Percentiles rank a stretch among this genome's conserved stretches.
Conservation (phyloP, 2,329 filamentous ascomycete species). For the Aspergillus persii region DNA sequence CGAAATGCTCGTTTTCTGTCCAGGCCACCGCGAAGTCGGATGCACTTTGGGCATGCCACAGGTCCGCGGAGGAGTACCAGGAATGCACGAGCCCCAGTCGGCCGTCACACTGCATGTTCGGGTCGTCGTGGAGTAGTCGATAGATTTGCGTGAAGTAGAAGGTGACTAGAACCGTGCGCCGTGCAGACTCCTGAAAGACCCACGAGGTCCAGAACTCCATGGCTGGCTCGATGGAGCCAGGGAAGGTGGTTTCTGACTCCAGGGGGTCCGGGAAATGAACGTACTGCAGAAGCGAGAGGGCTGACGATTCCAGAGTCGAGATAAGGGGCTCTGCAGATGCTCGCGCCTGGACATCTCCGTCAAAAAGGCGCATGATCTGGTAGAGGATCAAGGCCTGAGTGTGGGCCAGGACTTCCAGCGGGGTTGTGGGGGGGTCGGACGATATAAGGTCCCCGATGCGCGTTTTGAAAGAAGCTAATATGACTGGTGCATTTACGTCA, state of each 20-base stretch:
- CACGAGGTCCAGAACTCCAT: conserved; percentile 52
- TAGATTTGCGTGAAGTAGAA: conserved; percentile 44
- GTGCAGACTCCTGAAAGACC: conserved; percentile 54
- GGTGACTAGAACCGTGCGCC: conserved; percentile 51
- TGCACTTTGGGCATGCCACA: conserved; percentile 27
- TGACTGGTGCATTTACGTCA: conserved; percentile 46
- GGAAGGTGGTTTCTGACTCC: conserved; percentile 1
- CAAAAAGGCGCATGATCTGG: conserved; percentile 52
- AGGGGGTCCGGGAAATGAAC: conserved; percentile 19
- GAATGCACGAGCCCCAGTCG: conserved; percentile 26
- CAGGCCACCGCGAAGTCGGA: conserved; percentile 31
- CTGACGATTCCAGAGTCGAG: conserved; percentile 22
- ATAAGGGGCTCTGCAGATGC: conserved; percentile 39
- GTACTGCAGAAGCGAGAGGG: conserved; percentile 17
- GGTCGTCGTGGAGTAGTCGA: conserved; percentile 20
- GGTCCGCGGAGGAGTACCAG: conserved; percentile 29
- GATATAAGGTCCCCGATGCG: conserved; percentile 46
- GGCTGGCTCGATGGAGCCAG: conserved; percentile 41
- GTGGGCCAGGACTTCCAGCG: conserved; percentile 40
- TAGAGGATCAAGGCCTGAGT: conserved; percentile 52
- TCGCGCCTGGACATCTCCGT: conserved; percentile 48
- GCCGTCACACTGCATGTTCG: conserved; percentile 22
- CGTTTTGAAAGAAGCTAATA: conserved; percentile 50
- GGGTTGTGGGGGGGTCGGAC: conserved; percentile 23
- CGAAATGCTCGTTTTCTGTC: conserved; percentile 25